These are phyloP conservation scores for Triticum urartu DNA, from an alignment of 176 grass and related monocot genomes.

Conservation along the genomic window DNA sequence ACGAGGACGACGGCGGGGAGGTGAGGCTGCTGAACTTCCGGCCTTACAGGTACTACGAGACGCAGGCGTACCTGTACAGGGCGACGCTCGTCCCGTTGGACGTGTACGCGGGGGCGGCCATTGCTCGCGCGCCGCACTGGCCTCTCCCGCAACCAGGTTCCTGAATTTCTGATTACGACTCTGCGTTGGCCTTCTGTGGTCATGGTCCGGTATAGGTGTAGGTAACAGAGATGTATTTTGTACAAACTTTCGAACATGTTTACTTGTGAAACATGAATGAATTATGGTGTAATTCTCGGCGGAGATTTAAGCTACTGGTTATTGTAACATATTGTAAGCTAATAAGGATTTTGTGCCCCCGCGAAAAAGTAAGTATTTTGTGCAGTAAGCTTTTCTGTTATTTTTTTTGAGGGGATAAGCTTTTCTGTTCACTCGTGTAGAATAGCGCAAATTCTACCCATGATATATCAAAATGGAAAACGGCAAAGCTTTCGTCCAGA, in stretches of 20 bases:
- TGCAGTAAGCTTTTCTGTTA: neutral
- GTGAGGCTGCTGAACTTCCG: conserved; percentile 15
- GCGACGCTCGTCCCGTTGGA: conserved; percentile 31
- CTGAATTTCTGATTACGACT: neutral
- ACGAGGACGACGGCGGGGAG: neutral
- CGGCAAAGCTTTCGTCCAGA: too few relatives aligned
- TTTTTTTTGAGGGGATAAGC: neutral
- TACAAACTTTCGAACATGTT: neutral
- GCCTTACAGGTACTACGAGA: conserved; percentile 21
- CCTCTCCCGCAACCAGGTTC: neutral
- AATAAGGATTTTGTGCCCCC: neutral
- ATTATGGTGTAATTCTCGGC: neutral
- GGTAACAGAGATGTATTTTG: too few relatives aligned
- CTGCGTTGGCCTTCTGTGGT: neutral
- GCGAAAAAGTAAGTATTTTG: neutral
- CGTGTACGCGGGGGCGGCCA: conserved; percentile 25
- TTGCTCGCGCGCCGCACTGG: neutral
- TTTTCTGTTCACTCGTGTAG: neutral
- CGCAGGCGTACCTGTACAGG: conserved; percentile 22
- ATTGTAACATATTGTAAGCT: neutral
- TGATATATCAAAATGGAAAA: too few relatives aligned
- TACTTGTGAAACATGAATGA: neutral
- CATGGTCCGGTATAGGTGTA: neutral
- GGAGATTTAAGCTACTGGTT: neutral
- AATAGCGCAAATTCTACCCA: neutral